phyloP scores from a whole-genome alignment of 805 yeast genomes.

The Debaryomyces castellii region DNA sequence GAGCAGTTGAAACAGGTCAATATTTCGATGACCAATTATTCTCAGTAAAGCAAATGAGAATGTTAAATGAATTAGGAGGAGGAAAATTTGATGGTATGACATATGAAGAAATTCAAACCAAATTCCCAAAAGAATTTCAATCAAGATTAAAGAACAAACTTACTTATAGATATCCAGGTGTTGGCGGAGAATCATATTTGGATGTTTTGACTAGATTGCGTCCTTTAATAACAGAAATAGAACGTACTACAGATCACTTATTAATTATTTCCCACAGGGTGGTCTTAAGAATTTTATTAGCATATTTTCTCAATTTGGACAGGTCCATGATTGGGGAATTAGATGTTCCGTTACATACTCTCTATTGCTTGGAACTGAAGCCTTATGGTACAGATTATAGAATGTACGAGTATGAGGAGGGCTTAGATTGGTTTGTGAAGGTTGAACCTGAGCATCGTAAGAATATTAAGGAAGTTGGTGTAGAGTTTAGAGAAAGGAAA shows the following conservation, averaged over 20 bases:
- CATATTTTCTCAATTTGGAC: conserved; percentile 83
- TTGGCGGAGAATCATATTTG: conserved; percentile 93
- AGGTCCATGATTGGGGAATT: conserved; percentile 81
- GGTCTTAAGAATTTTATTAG: conserved; percentile 81
- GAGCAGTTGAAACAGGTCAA: conserved; percentile 78
- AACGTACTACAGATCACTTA: conserved; percentile 85
- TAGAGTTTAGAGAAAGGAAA: conserved; percentile 66
- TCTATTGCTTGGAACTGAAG: conserved; percentile 85
- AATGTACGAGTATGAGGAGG: conserved; percentile 82
- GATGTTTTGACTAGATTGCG: conserved; percentile 90
- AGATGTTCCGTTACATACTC: conserved; percentile 90
- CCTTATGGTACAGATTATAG: conserved; percentile 97
- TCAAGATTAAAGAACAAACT: conserved; percentile 76
- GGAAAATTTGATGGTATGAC: conserved; percentile 94
- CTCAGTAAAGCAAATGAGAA: conserved; percentile 83
- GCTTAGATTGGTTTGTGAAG: conserved; percentile 71
- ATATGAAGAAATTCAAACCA: conserved; percentile 74
- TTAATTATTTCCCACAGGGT: conserved; percentile 86
- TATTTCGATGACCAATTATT: conserved; percentile 71
- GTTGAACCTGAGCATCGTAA: conserved; percentile 57
- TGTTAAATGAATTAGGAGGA: conserved; percentile 92
- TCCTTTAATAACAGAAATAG: conserved; percentile 89
- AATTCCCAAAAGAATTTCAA: conserved; percentile 75
- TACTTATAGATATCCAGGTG: conserved; percentile 90
- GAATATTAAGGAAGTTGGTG: conserved; percentile 68